Evolutionary conservation across 192 early-diverging fungal genomes (phyloP), one percentile per base, ranked within the genome.

Genomic region (Coemansia sp.): DNA sequence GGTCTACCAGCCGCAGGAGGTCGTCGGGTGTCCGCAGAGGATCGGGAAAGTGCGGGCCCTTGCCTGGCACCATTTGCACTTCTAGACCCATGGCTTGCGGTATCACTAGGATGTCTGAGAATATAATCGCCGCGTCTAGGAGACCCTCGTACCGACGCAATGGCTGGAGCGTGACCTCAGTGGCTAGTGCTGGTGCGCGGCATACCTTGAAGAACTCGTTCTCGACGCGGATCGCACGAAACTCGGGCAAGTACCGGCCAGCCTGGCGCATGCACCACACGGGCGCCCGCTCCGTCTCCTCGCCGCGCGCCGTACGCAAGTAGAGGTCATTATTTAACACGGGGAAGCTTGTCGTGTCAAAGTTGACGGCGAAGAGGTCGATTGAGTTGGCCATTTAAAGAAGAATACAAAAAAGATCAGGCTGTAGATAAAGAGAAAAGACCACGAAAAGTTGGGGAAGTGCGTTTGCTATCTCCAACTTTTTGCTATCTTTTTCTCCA

Each of bases 191-290:
- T 27, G 97, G 97, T 6, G 93, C 91, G 50, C 93, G 88, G 84
- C 96, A 98, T 64, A 99, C 89, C 64, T 89, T 90, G 78, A 99
- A 98, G 78, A 99, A 99, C 80, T 95, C 94, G 81, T 95, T 82
- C 65, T 92, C 80, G 34, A 87, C 87, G 27, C 93, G 91, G 41
- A 90, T 87, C 27, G 87, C 87, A 46, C 93, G 91, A 77, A 96
- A 99, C 85, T 99, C 97, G 59, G 97, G 95, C 75, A 99, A 85
- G 67, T 98, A 98, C 17, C 97, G 88, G 12, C 97, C 97, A 9
- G 97, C 97, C 82, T 99, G 97, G 48, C 97, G 87, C 96, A 98
- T 98, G 77, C 97, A 93, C 97, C 97, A 99, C n/a, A 98, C 92
- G 15, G 91, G 91, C 10, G 88, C 87, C 36, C 91, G 88, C 74